These are phyloP conservation scores for Byssothecium circinans DNA, from an alignment of 2,329 filamentous ascomycete species.

Conservation along the genomic window DNA sequence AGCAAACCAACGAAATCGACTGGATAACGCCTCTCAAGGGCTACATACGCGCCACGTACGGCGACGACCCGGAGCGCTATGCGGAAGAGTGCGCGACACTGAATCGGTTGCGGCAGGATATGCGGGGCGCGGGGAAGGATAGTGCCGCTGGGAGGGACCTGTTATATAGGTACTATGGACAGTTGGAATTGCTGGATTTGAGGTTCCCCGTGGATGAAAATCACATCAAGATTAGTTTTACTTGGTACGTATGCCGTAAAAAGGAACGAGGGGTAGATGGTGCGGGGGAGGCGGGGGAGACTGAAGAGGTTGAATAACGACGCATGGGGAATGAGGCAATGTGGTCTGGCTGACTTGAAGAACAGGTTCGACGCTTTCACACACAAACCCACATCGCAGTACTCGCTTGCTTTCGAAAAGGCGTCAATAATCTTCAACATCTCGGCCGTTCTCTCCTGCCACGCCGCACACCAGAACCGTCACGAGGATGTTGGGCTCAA, in stretches of 20 bases:
- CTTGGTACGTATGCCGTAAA: constrained; percentile 74
- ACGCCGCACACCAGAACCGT: constrained; percentile 89
- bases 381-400: constrained; percentile 94
- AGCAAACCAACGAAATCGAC: constrained; percentile 95
- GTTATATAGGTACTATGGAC: constrained; percentile 95
- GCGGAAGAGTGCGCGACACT: constrained; percentile 92
- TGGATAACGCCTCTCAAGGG: constrained; percentile 90
- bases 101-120: constrained; percentile 94
- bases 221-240: constrained; percentile 98
- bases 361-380: constrained; percentile 99
- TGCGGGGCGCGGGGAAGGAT: constrained; percentile 95
- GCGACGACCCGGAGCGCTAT: constrained; percentile 95
- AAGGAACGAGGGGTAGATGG: no score
- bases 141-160: constrained; percentile 91
- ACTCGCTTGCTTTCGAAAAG: constrained; percentile 96
- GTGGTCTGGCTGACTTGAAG: constrained; percentile 21
- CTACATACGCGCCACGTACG: constrained; percentile 92
- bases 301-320: no score
- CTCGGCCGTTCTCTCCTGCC: constrained; percentile 91
- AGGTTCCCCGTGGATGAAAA: constrained; percentile 97
- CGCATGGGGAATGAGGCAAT: not conserved
- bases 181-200: constrained; percentile 90
- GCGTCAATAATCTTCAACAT: constrained; percentile 99
- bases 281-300: no score
- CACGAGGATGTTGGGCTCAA: constrained; percentile 92